Evolutionary conservation across 2,329 filamentous ascomycete genomes (phyloP), one percentile per base, ranked within the genome.

Genomic region (Davidsoniella eucalypti): DNA sequence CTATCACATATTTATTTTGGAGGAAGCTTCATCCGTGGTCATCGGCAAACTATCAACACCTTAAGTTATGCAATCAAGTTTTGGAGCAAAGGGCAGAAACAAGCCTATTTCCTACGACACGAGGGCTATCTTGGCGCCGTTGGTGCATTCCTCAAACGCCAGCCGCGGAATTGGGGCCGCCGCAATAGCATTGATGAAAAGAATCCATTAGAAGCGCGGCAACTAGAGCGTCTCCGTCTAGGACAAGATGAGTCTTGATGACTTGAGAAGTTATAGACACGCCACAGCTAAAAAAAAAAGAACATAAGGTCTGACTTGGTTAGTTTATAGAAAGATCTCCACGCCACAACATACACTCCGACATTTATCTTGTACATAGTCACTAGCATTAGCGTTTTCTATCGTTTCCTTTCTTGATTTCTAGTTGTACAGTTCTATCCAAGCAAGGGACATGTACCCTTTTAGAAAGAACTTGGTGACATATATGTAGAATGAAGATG

Each of bases 31-130:
- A 96, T 98, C 61, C 81, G 92, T 40, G 92, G 92, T 39, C 92
- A 98, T 64, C 80, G 84, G 14, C 92, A 96, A 67, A 98, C 92
- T 10, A 98, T 98, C 78, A 94, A 96, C 65, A 96, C 92, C 0
- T 71, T 98, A 8, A 88, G 84, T 50, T 98, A 94, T 61, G 92
- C 90, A 61, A 95, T 98, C 67, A 87, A 87, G 58, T 98, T 96
- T 67, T 98, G 92, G 92, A 87, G 84, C 57, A 87, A 92, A 61
- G 90, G 88, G 40, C 73, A 80, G 60, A 95, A 94, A 65, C 87
- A 95, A 65, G 92, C 92, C 0, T 96, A 94, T 63, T 98, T 98
- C 64, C 64, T 98, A 53, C 75, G 92, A 5, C 92, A 98, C 60
- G 92, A 98, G 65, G 92, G 92, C 23, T 98, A 96, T 62, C 75